Evolutionary conservation across 345 rosid genomes (phyloP).

Genomic region (Citrus trifoliata): DNA sequence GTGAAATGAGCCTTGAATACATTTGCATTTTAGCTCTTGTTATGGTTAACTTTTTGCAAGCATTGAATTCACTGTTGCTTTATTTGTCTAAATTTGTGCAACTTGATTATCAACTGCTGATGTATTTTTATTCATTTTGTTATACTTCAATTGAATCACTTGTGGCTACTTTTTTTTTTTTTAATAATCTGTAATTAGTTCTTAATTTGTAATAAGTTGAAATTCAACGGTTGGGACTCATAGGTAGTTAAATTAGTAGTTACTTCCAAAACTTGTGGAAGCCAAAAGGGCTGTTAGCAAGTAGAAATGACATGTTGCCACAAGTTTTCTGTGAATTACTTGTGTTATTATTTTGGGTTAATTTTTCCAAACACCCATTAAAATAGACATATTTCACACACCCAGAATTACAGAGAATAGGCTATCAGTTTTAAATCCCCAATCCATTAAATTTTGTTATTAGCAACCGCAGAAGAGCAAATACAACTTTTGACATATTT

Average conservation of each 20-base stretch:
- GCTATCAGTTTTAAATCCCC: too few relatives aligned
- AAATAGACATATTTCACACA: too few relatives aligned
- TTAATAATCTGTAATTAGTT: neutral
- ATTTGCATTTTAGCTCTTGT: neutral
- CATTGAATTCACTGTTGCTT: neutral
- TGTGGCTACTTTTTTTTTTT: neutral
- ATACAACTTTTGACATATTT: too few relatives aligned
- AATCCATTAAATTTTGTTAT: too few relatives aligned
- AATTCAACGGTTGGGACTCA: neutral
- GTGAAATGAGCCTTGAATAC: neutral
- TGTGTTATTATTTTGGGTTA: neutral
- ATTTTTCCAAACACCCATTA: too few relatives aligned
- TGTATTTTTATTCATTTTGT: neutral
- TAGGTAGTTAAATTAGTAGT: neutral
- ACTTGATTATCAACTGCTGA: neutral
- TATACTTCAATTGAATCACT: neutral
- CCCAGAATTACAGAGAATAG: too few relatives aligned
- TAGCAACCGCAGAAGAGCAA: too few relatives aligned
- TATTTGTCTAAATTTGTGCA: neutral
- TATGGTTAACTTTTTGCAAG: neutral
- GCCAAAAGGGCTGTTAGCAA: neutral
- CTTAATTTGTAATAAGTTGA: neutral
- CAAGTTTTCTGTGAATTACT: neutral
- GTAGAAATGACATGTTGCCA: neutral
- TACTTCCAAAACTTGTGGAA: neutral